Evolutionary conservation across 129 eudicot species (phyloP), one percentile per base, ranked within the genome.

Genomic region (Logfia minima): DNA sequence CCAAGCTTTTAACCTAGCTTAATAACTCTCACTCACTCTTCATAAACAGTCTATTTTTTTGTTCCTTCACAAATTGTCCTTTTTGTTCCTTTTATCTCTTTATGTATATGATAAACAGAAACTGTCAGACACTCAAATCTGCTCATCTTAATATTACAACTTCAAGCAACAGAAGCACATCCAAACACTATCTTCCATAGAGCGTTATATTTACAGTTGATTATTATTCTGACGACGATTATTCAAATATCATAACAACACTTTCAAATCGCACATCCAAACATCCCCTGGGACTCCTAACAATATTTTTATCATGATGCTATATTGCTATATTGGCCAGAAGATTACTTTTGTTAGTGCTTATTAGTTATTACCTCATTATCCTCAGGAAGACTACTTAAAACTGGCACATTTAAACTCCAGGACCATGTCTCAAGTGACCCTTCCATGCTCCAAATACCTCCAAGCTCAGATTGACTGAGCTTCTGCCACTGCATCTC

Each of bases 381-480:
- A 23, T 94, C 92, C 73, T 84, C 92, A 11, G 98, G 87, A 72
- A 94, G 93, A 83, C 93, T 91, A 72, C 92, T 91, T 84, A 94
- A 79, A 75, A 91, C 90, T 59, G 98, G 98, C 37, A 94, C 93
- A 83, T 94, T 94, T 70, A 94, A 88, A 83, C 98, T 94, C 98
- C 98, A 94, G 23, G 98, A 94, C 97, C 98, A 94, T n/a, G 97
- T 91, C 59, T 89, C 97, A 32, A 94, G 79, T 64, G 98, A 91
- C 70, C 97, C 98, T 83, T 91, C 98, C 88, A 86, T 86, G 76
- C 79, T 76, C 98, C 98, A 94, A n/a, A 94, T 72, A 75, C 86
- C 96, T 63, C 96, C 98, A 83, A 94, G 87, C 66, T 91, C 98
- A 81, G 97, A 87, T 58, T 87, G 88, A 41, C 83, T 86, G 32